Conservation (phyloP, 768 basidiomycete species). For the Suillus paluster region DNA sequence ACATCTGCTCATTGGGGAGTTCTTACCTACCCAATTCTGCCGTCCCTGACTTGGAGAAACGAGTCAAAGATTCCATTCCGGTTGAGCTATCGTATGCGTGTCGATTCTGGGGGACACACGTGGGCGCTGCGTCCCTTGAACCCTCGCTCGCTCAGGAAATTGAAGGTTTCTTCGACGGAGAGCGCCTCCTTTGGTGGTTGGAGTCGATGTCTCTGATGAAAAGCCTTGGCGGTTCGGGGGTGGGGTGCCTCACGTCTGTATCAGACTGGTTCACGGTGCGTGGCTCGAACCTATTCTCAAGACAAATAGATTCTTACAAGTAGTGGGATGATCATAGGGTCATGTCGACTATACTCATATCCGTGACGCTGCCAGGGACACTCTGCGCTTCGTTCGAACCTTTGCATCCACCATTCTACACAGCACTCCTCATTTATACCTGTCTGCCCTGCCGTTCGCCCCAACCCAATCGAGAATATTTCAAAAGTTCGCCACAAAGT, state of each 20-base stretch:
- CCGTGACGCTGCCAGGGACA: constrained; percentile 7
- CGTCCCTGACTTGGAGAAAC: constrained; percentile 15
- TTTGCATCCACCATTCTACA: constrained; percentile 18
- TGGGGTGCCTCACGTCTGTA: neutral
- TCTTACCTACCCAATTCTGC: constrained; percentile 30
- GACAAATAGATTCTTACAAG: neutral
- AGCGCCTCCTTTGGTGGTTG: constrained; percentile 3
- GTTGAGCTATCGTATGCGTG: constrained; percentile 34
- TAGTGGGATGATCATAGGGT: constrained; percentile 1
- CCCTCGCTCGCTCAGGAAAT: constrained; percentile 15
- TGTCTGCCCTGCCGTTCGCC: constrained; percentile 29
- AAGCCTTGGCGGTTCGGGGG: constrained; percentile 9
- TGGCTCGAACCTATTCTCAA: neutral
- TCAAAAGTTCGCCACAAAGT: constrained; percentile 18
- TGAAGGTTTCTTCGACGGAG: constrained; percentile 22
- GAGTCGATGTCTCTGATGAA: constrained; percentile 16
- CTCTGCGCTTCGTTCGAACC: constrained; percentile 12
- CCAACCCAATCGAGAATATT: constrained; percentile 25
- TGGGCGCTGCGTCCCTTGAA: constrained; percentile 14
- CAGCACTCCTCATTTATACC: constrained; percentile 28
- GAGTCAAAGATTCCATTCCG: constrained; percentile 26
- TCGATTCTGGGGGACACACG: constrained; percentile 36
- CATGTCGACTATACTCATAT: neutral
- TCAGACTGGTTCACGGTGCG: neutral
- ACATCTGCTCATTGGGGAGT: constrained; percentile 18